Conservation (phyloP, 129 eudicot species). For the Saussurea involucrata region DNA sequence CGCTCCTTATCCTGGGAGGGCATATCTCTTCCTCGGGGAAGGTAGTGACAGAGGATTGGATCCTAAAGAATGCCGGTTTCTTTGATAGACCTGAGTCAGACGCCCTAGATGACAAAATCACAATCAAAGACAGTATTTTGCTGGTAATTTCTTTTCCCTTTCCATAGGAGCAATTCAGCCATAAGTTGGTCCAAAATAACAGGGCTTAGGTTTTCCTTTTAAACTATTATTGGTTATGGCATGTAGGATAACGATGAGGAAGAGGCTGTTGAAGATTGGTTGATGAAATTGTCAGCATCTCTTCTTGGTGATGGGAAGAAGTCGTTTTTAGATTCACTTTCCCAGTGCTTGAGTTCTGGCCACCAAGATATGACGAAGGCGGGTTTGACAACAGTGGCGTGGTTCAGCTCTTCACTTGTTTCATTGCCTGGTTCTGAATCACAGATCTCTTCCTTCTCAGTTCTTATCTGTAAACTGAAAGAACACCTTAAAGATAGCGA, state of each 20-base stretch:
- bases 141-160: slow-evolving; percentile 28
- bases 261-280: slow-evolving; percentile 60
- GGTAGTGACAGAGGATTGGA: slow-evolving; percentile 66
- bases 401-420: slow-evolving; percentile 59
- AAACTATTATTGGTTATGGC: background rate
- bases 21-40: slow-evolving; percentile 57
- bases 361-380: slow-evolving; percentile 39
- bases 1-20: slow-evolving; percentile 73
- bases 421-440: slow-evolving; percentile 37
- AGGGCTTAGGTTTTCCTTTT: background rate
- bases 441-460: slow-evolving; percentile 45
- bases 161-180: too few relatives aligned
- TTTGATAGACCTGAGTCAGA: slow-evolving; percentile 38
- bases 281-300: slow-evolving; percentile 49
- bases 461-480: slow-evolving; percentile 47
- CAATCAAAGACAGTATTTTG: slow-evolving; percentile 18
- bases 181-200: too few relatives aligned
- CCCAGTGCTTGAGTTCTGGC: slow-evolving; percentile 54
- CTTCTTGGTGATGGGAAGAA: slow-evolving; percentile 63
- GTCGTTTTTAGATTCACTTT: slow-evolving; percentile 59
- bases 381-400: slow-evolving; percentile 52
- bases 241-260: slow-evolving; percentile 53
- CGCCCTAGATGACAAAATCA: slow-evolving; percentile 22
- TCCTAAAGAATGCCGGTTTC: slow-evolving; percentile 64
- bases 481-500: slow-evolving; percentile 41